Evolutionary conservation across 2,329 filamentous ascomycete genomes (phyloP), one percentile per base, ranked within the genome.

Genomic region (Metarhizium anisopliae): DNA sequence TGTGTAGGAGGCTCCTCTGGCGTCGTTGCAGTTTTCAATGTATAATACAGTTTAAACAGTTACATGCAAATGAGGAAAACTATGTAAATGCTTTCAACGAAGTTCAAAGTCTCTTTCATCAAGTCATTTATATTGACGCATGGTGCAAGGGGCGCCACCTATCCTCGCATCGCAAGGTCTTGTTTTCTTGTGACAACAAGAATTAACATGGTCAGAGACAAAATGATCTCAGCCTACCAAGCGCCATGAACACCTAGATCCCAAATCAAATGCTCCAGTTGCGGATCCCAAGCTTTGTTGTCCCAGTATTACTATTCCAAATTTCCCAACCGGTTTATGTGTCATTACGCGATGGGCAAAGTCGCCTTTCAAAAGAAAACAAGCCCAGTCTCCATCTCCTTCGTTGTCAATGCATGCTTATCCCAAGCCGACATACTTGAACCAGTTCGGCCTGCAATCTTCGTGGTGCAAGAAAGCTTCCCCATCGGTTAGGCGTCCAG

Each of bases 361-460:
- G n/a, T 45, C 2, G 40, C 40, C 40, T 3, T 18, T 4, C 42
- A 20, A 45, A 16, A 45, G 6, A 16, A 5, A 45, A 45, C 42
- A 14, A 20, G 25, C 3, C 25, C 25, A 25, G 4, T 25, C 25
- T 25, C 25, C 25, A 25, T 25, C 25, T 4, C 25, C 4, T 3
- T 25, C 25, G 25, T 30, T 4, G 14, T 38, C 25, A 13, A 29
- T 30, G 4, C 6, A 3, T 29, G 11, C 59, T 76, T 72, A 95
- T 66, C 84, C 85, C 79, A 88, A 90, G 54, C 92, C 90, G 20
- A 87, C 90, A 67, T 89, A 94, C 74, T 96, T 95, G 80, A 99
- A 97, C 89, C 94, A 99, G 69, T 92, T 92, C 18, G 93, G 89
- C 59, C 94, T 81, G 72, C 94, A 99, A 71, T 99, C 94, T 70